A percentile compares a stretch with the other conserved stretches of the same genome.
phyloP scores from a whole-genome alignment of 164 flowering plant species.

The Brasenia schreberi region DNA sequence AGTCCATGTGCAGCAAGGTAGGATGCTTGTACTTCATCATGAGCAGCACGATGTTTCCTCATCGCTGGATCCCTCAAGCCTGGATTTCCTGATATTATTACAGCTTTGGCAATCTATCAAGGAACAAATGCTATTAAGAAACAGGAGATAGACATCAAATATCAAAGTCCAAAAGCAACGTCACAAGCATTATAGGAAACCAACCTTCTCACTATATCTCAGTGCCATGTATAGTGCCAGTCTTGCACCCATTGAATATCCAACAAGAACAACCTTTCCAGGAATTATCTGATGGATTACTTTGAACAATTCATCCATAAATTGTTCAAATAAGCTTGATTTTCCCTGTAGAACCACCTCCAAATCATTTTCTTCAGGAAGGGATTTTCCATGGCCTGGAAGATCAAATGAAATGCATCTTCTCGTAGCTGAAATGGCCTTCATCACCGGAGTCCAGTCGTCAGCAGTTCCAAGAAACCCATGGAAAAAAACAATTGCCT shows the following conservation, averaged over 20 bases:
- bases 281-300: conserved; percentile 29
- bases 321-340: conserved; percentile 40
- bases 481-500: conserved; percentile 45
- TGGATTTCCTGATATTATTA: conserved; percentile 88
- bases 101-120: conserved; percentile 51
- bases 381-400: conserved; percentile 90
- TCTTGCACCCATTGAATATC: conserved; percentile 98
- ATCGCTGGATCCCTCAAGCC: conserved; percentile 44
- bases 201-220: conserved; percentile 47
- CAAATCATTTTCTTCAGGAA: conserved; percentile 10
- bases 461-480: conserved; percentile 92
- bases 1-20: conserved; percentile 46
- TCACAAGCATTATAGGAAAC: neutral
- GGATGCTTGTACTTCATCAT: conserved; percentile 59
- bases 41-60: conserved; percentile 40
- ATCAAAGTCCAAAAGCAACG: conserved; percentile 1
- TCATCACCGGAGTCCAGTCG: conserved; percentile 84
- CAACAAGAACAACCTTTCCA: conserved; percentile 50
- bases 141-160: too few species aligned
- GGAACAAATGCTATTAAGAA: neutral
- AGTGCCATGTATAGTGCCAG: conserved; percentile 72
- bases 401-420: conserved; percentile 85
- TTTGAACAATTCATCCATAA: conserved; percentile 35
- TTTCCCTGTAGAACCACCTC: conserved; percentile 12
- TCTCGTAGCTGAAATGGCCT: conserved; percentile 55